These are phyloP conservation scores for Cryphonectria japonica DNA, from an alignment of 2,329 filamentous ascomycete species.

Conservation along the genomic window DNA sequence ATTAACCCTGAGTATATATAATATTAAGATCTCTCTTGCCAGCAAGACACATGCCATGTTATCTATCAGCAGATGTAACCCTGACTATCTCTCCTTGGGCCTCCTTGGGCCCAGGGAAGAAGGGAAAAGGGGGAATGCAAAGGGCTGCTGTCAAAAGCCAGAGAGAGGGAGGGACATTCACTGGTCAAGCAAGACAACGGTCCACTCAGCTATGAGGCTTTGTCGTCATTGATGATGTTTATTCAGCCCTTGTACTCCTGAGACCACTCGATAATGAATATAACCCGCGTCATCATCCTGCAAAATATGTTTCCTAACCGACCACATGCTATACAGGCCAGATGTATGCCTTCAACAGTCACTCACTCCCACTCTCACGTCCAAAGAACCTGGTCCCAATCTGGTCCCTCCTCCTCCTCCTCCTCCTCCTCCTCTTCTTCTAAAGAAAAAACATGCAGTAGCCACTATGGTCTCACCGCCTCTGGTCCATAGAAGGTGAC, in stretches of 20 bases:
- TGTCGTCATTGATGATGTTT: neutral
- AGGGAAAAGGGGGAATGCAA: neutral
- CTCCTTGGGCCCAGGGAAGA: neutral
- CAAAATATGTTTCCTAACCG: neutral
- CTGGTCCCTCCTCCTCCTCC: too few species aligned
- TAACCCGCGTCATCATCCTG: neutral
- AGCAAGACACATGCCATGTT: neutral
- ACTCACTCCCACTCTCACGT: neutral
- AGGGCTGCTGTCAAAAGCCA: neutral
- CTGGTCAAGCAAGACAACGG: neutral
- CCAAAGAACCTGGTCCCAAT: neutral
- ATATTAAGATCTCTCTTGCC: neutral
- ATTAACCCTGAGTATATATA: neutral
- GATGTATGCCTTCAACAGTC: neutral
- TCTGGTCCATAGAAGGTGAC: neutral
- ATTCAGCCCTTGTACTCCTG: conserved; percentile 8
- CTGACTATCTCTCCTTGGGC: neutral
- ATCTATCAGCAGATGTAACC: neutral
- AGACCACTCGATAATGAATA: neutral
- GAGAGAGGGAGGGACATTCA: neutral
- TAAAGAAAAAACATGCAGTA: neutral
- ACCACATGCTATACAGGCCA: neutral
- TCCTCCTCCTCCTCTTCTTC: neutral
- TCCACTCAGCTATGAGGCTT: neutral
- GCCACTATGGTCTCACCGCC: neutral